These are phyloP conservation scores for Jacaranda copaia DNA, from an alignment of 257 asterid species.

Conservation along the genomic window DNA sequence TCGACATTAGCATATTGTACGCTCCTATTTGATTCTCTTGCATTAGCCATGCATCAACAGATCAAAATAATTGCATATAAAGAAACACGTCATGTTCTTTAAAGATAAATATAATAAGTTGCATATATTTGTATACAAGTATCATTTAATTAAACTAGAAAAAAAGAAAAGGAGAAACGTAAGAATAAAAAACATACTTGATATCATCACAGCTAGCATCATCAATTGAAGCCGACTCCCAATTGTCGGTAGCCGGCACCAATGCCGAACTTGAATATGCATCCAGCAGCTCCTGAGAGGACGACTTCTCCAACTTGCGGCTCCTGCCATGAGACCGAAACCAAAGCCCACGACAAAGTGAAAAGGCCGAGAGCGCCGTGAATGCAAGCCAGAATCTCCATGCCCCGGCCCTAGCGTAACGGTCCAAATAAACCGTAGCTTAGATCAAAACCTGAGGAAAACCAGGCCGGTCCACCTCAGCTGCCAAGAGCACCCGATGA, in stretches of 20 bases:
- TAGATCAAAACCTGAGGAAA: constrained; percentile 81
- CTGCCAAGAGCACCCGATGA: constrained; percentile 98
- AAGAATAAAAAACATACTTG: constrained; percentile 38
- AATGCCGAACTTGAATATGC: constrained; percentile 37
- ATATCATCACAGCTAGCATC: constrained; percentile 47
- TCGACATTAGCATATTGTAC: neutral
- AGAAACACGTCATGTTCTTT: neutral
- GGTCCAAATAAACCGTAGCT: constrained; percentile 82
- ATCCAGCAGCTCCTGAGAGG: constrained; percentile 33
- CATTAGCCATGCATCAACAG: constrained; percentile 4
- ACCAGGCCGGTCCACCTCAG: constrained; percentile 90
- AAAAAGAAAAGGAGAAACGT: neutral
- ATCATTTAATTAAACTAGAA: neutral
- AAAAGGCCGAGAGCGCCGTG: constrained; percentile 90
- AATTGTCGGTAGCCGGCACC: constrained; percentile 18
- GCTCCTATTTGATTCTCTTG: neutral
- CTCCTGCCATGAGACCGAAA: constrained; percentile 59
- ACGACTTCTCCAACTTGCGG: constrained; percentile 48
- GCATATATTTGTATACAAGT: neutral
- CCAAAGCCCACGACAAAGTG: constrained; percentile 82
- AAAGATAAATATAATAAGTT: neutral
- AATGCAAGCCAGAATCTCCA: constrained; percentile 88
- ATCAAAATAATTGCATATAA: neutral
- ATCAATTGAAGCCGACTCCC: constrained; percentile 37
- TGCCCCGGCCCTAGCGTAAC: constrained; percentile 92